phyloP scores from a whole-genome alignment of 2,329 filamentous ascomycete species.

The Pleoardoris graminearum region DNA sequence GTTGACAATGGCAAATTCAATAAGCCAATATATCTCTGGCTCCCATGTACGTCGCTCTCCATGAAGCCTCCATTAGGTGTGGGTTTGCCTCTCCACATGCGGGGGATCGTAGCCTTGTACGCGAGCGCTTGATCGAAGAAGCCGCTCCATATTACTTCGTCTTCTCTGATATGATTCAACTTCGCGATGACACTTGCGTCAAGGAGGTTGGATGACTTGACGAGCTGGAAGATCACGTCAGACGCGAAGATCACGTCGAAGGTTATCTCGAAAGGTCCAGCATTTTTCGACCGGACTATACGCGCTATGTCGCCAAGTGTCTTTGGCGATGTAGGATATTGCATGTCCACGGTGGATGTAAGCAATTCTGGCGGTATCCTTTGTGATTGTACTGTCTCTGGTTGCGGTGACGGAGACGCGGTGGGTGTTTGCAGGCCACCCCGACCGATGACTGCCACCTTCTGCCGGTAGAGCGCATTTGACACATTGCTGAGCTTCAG shows the following conservation, averaged over 20 bases:
- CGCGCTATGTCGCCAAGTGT: constrained; percentile 22
- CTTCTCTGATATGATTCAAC: constrained; percentile 16
- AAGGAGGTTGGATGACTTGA: constrained; percentile 23
- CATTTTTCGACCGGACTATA: constrained; percentile 49
- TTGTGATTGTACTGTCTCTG: neutral
- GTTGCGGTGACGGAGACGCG: neutral
- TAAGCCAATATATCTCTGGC: constrained; percentile 23
- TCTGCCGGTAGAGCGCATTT: constrained; percentile 17
- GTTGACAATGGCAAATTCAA: constrained; percentile 19
- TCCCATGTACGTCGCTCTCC: constrained; percentile 27
- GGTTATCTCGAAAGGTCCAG: constrained; percentile 57
- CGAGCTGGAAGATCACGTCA: constrained; percentile 8
- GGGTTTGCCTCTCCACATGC: constrained; percentile 18
- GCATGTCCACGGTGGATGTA: neutral
- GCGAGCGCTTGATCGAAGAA: constrained; percentile 31
- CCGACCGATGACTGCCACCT: constrained; percentile 12
- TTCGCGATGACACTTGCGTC: constrained; percentile 15
- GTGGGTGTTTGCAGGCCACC: neutral
- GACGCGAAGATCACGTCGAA: constrained; percentile 56
- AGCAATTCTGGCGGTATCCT: neutral
- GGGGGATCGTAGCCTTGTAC: constrained; percentile 29
- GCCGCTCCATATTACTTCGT: constrained; percentile 24
- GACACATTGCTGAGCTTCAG: neutral
- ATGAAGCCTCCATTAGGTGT: constrained; percentile 23
- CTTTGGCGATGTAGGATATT: constrained; percentile 3